Base-by-base conservation (phyloP, 768 basidiomycete species). In the Termitomyces sp. region DNA sequence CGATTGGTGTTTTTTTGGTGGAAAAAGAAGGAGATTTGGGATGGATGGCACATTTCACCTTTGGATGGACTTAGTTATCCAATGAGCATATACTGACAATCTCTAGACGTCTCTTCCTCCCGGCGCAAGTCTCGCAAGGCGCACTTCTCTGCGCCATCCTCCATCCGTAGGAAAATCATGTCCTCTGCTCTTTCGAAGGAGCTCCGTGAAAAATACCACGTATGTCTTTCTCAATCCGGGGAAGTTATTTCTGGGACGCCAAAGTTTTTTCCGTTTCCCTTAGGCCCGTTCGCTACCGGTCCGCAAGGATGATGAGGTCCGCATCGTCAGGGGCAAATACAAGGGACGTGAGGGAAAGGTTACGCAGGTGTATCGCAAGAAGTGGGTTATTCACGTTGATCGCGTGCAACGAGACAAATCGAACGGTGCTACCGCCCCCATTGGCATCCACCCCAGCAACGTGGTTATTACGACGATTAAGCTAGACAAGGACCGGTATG, bases 341-440 rank as follows among this genome's bases (percentile, higher is more conserved):
- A 97, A 97, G 83, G 96, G 97, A 51, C 86, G 95, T 70, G 96
- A 99, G 82, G 96, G 96, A 69, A 98, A 98, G 80, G 87, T 99
- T 61, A 92, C 92, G 59, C 89, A 95, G 77, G 95, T 98, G 63
- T 96, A 95, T 84, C 90, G 95, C 74, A 96, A 96, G 87, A 95
- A 96, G 76, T 98, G 92, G 91, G 92, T 98, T 54, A 90, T 99
- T 74, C 89, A 98, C 77, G 91, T 99, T 70, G 96, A 99, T 77
- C 92, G 96, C 71, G 94, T 99, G 55, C 88, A 90, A 74, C 86
- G 94, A 64, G 96, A 99, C 81, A 98, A 98, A 77, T 92, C 93
- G 63, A 97, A 96, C 71, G 96, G 97, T 63, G 89, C 95, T 59
- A 86, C 94, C 54, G 85, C 89, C 58, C 91, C 91, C 68, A 95